These are phyloP conservation scores for Diversispora epigaea DNA, from an alignment of 192 early-diverging fungal genomes.

Conservation along the genomic window DNA sequence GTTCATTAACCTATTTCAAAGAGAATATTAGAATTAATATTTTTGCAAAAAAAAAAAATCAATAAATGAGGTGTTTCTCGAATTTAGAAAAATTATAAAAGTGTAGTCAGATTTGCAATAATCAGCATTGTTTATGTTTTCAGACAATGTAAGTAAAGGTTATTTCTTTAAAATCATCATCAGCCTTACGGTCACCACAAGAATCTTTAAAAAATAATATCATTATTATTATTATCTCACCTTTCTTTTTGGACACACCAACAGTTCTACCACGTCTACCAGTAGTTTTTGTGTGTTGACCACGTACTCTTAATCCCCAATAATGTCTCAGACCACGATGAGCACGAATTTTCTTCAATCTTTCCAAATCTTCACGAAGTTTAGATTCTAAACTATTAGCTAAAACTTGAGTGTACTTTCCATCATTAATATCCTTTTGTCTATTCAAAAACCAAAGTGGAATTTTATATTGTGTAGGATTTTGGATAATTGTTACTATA, in stretches of 20 bases:
- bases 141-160: too few relatives aligned
- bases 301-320: slow-evolving; percentile 98
- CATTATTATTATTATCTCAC: slow-evolving; percentile 1
- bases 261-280: slow-evolving; percentile 94
- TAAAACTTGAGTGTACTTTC: slow-evolving; percentile 93
- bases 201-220: too few relatives aligned
- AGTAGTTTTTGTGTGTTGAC: slow-evolving; percentile 99
- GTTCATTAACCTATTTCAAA: too few relatives aligned
- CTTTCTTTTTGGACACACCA: slow-evolving; percentile 98
- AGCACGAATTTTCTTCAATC: slow-evolving; percentile 98
- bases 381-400: slow-evolving; percentile 94
- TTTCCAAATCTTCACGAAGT: slow-evolving; percentile 98
- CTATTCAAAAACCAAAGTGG: slow-evolving; percentile 99
- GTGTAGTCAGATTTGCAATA: too few relatives aligned
- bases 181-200: too few relatives aligned
- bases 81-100: too few relatives aligned
- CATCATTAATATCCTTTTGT: slow-evolving; percentile 96
- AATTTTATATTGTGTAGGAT: slow-evolving; percentile 99
- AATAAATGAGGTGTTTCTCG: too few relatives aligned
- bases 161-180: too few relatives aligned
- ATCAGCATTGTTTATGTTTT: too few relatives aligned
- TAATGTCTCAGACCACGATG: slow-evolving; percentile 99
- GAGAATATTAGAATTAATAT: too few relatives aligned
- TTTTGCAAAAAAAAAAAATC: too few relatives aligned
- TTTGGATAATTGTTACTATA: slow-evolving; percentile 97